phyloP scores from a whole-genome alignment of 78 protist genomes.

The Isochrysis galbana region DNA sequence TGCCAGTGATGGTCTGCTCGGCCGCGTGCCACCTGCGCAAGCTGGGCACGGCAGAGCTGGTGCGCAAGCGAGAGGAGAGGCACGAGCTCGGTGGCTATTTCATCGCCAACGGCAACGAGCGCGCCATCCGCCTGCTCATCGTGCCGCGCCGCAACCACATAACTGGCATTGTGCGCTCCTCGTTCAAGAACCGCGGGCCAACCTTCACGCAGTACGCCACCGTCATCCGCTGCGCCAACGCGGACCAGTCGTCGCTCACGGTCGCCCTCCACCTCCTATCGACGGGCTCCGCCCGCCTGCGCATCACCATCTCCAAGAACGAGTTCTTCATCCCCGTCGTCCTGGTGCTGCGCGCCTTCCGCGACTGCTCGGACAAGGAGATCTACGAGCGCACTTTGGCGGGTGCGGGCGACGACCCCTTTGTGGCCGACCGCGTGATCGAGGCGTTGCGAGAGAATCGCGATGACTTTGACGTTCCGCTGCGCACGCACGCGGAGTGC shows the following conservation, averaged over 20 bases:
- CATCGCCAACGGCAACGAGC: slow-evolving; percentile 78
- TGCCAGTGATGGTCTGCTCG: slow-evolving; percentile 65
- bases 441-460: neutral
- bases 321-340: slow-evolving; percentile 86
- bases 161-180: slow-evolving; percentile 63
- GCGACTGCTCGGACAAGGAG: slow-evolving; percentile 27
- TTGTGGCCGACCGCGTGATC: neutral
- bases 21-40: slow-evolving; percentile 56
- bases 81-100: slow-evolving; percentile 93
- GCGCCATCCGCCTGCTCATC: slow-evolving; percentile 85
- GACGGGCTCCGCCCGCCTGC: neutral
- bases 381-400: slow-evolving; percentile 64
- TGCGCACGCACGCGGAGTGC: slow-evolving; percentile 36
- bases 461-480: neutral
- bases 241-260: slow-evolving; percentile 76
- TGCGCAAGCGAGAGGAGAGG: slow-evolving; percentile 59
- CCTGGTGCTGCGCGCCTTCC: slow-evolving; percentile 63
- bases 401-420: slow-evolving; percentile 44
- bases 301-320: slow-evolving; percentile 42
- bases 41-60: slow-evolving; percentile 26
- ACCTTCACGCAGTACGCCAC: slow-evolving; percentile 81
- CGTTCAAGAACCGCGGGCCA: slow-evolving; percentile 80
- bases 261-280: slow-evolving; percentile 79
- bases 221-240: slow-evolving; percentile 81
- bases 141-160: slow-evolving; percentile 71